A percentile compares a stretch with the other conserved stretches of the same genome.
phyloP scores from a whole-genome alignment of 2,329 filamentous ascomycete genomes.

The Tolypocladium inflatum region DNA sequence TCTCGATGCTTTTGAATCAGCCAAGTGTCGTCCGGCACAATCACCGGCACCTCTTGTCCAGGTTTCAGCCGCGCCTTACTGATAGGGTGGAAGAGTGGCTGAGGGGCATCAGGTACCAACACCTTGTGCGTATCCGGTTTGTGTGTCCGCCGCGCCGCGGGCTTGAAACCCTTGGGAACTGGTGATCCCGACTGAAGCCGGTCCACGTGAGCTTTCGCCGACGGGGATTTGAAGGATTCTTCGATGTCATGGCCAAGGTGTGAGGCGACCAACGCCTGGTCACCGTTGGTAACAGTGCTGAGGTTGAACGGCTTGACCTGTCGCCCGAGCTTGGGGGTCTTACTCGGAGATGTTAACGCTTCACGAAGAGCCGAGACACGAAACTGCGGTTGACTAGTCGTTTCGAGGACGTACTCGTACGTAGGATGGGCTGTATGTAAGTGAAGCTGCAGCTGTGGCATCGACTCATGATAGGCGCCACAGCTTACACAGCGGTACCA shows the following conservation, averaged over 20 bases:
- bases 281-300: constrained; percentile 31
- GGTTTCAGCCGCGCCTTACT: constrained; percentile 43
- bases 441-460: constrained; percentile 39
- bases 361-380: constrained; percentile 24
- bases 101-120: constrained; percentile 38
- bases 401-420: constrained; percentile 31
- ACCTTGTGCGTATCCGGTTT: constrained; percentile 18
- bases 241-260: constrained; percentile 27
- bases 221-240: constrained; percentile 14
- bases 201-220: constrained; percentile 9
- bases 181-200: constrained; percentile 15
- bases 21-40: constrained; percentile 40
- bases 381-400: constrained; percentile 27
- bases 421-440: constrained; percentile 34
- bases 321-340: constrained; percentile 31
- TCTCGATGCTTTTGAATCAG: constrained; percentile 50
- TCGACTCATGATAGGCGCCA: constrained; percentile 33
- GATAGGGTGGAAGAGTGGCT: constrained; percentile 47
- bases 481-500: constrained; percentile 43
- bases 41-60: constrained; percentile 35
- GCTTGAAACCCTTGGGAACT: constrained; percentile 5
- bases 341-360: constrained; percentile 18
- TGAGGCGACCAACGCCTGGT: constrained; percentile 34
- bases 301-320: constrained; percentile 35
- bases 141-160: constrained; percentile 4